phyloP scores from a whole-genome alignment of 805 yeast species.

The Ogataea ramenticola region DNA sequence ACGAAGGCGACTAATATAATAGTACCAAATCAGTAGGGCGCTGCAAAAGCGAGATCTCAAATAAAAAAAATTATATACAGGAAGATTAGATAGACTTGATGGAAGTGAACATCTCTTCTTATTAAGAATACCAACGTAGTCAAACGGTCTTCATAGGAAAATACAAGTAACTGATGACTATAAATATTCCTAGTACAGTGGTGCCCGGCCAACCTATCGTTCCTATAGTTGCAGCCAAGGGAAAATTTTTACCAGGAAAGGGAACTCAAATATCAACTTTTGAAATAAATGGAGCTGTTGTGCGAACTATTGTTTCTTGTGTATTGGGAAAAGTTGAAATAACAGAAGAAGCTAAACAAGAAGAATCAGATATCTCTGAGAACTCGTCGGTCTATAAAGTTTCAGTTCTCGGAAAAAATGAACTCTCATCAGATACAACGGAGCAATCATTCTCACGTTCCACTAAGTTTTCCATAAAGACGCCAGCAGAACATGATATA shows the following conservation, averaged over 20 bases:
- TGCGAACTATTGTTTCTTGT: slow-evolving; percentile 45
- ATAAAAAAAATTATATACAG: too few species aligned
- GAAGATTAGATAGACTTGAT: too few species aligned
- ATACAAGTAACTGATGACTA: too few species aligned
- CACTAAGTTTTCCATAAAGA: slow-evolving; percentile 25
- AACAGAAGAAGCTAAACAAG: slow-evolving; percentile 10
- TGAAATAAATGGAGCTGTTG: slow-evolving; percentile 28
- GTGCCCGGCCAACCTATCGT: slow-evolving; percentile 81
- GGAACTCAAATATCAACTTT: slow-evolving; percentile 53
- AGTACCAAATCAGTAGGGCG: too few species aligned
- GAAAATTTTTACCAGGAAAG: slow-evolving; percentile 49
- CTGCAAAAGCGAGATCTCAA: too few species aligned
- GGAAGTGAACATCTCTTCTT: too few species aligned
- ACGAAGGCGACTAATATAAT: too few species aligned
- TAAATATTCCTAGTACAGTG: slow-evolving; percentile 36
- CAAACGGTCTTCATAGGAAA: too few species aligned
- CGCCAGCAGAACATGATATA: slow-evolving; percentile 80
- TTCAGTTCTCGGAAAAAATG: slow-evolving; percentile 17
- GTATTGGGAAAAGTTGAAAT: slow-evolving; percentile 51
- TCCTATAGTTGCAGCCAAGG: slow-evolving; percentile 38
- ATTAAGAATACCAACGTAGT: too few species aligned
- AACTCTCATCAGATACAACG: background rate
- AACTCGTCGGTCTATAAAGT: slow-evolving; percentile 9
- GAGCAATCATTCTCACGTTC: background rate
- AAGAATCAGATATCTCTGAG: slow-evolving; percentile 13